phyloP scores from a whole-genome alignment of 2,329 filamentous ascomycete species.

The Diaporthe humulicola region DNA sequence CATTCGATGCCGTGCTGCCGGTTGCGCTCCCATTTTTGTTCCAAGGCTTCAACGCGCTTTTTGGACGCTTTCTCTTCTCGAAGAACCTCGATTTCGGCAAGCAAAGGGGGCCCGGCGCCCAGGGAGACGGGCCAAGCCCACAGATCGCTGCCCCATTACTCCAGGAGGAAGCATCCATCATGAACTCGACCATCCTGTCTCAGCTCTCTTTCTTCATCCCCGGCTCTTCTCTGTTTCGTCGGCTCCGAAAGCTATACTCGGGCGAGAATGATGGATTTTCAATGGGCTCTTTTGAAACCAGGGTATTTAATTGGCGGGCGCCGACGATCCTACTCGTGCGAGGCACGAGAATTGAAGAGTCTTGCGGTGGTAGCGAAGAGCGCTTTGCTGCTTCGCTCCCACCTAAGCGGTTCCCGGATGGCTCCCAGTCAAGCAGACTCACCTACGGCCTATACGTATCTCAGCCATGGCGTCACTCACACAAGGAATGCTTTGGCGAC shows the following conservation, averaged over 20 bases:
- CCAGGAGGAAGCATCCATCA: conserved; percentile 68
- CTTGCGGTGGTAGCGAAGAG: conserved; percentile 64
- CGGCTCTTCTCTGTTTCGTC: conserved; percentile 73
- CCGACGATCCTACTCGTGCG: conserved; percentile 80
- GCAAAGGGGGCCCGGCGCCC: conserved; percentile 52
- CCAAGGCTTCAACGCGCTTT: conserved; percentile 75
- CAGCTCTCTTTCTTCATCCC: conserved; percentile 82
- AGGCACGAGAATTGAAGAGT: conserved; percentile 70
- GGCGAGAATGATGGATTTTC: conserved; percentile 80
- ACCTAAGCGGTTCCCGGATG: conserved; percentile 69
- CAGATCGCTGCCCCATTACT: conserved; percentile 61
- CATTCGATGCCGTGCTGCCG: conserved; percentile 72
- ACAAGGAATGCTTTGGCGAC: conserved; percentile 77
- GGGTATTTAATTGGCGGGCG: conserved; percentile 82
- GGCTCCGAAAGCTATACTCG: conserved; percentile 77
- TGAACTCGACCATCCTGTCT: conserved; percentile 73
- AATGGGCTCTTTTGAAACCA: conserved; percentile 81
- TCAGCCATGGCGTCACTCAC: conserved; percentile 77
- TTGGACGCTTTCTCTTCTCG: conserved; percentile 82
- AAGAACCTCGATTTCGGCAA: conserved; percentile 75
- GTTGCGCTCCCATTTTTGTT: conserved; percentile 76
- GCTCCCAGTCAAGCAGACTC: conserved; percentile 58
- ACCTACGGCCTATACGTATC: conserved; percentile 77
- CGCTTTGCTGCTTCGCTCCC: conserved; percentile 74
- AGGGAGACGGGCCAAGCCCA: conserved; percentile 11